Percentiles rank a stretch among this genome's conserved stretches.
phyloP scores from a whole-genome alignment of 139 green algal genomes.

The Chlamydomonas sp. region DNA sequence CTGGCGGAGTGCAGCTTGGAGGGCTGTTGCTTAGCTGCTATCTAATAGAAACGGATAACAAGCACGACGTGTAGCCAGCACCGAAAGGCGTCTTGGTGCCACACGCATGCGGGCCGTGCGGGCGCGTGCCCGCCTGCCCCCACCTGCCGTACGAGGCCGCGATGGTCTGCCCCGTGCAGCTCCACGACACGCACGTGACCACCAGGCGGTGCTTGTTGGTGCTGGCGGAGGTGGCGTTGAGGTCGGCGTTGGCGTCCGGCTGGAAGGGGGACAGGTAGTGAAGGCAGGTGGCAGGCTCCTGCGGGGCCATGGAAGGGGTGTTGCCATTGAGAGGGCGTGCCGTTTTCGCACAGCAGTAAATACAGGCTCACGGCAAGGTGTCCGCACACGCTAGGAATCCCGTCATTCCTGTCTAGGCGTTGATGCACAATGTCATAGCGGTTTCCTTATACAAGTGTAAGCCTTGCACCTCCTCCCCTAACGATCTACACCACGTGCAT shows the following conservation, averaged over 20 bases:
- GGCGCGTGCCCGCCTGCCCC: not conserved
- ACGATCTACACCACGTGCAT: not conserved
- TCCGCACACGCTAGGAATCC: not conserved
- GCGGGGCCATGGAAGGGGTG: not conserved
- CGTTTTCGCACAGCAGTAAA: not conserved
- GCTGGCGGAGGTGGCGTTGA: conserved; percentile 4
- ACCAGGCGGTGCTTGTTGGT: conserved; percentile 36
- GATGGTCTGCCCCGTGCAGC: conserved; percentile 64
- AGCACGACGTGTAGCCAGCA: not conserved
- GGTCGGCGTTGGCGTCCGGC: not conserved
- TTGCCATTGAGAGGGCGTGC: not conserved
- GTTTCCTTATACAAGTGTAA: not conserved
- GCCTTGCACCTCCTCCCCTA: not conserved
- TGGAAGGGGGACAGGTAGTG: conserved; percentile 34
- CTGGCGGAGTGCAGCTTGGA: not conserved
- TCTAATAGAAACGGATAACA: too few species aligned
- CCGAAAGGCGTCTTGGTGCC: not conserved
- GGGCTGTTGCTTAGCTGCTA: too few species aligned
- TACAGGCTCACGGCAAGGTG: not conserved
- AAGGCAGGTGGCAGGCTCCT: conserved; percentile 31
- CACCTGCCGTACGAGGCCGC: conserved; percentile 66
- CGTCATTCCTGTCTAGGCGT: not conserved
- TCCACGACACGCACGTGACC: conserved; percentile 70
- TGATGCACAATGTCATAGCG: not conserved
- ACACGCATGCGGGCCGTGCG: not conserved